These are phyloP conservation scores for Mortierella sp. DNA, from an alignment of 371 early-diverging fungal species.

Conservation along the genomic window DNA sequence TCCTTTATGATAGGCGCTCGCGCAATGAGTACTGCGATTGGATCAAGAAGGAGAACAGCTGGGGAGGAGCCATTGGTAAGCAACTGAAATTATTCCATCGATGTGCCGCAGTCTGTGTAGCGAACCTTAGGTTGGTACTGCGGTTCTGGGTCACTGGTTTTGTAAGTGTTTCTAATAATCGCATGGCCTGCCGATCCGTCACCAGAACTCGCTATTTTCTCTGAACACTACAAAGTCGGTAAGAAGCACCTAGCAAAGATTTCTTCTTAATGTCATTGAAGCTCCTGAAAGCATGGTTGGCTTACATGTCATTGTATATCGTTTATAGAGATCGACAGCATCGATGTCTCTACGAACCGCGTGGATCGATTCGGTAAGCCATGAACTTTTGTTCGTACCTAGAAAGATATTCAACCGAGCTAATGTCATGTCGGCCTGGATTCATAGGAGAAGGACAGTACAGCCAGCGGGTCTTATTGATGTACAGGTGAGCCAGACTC, in stretches of 20 bases:
- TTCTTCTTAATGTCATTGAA: too few relatives aligned
- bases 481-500: slow-evolving; percentile 55
- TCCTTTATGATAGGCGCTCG: slow-evolving; percentile 26
- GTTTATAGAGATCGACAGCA: slow-evolving; percentile 57
- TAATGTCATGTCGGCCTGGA: background rate
- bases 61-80: slow-evolving; percentile 75
- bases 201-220: slow-evolving; percentile 67
- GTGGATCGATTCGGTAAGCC: slow-evolving; percentile 65
- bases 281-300: too few relatives aligned
- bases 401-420: background rate
- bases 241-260: too few relatives aligned
- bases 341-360: slow-evolving; percentile 68
- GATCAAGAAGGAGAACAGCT: slow-evolving; percentile 62
- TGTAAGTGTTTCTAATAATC: too few relatives aligned
- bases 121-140: slow-evolving; percentile 5
- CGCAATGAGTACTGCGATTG: slow-evolving; percentile 57
- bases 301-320: background rate
- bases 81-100: background rate
- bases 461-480: slow-evolving; percentile 59
- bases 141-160: too few relatives aligned
- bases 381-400: background rate
- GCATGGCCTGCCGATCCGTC: background rate
- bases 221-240: slow-evolving; percentile 64
- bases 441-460: slow-evolving; percentile 62
- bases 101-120: background rate